phyloP scores from a whole-genome alignment of 2,329 filamentous ascomycete species.

The Colletotrichum graminicola region DNA sequence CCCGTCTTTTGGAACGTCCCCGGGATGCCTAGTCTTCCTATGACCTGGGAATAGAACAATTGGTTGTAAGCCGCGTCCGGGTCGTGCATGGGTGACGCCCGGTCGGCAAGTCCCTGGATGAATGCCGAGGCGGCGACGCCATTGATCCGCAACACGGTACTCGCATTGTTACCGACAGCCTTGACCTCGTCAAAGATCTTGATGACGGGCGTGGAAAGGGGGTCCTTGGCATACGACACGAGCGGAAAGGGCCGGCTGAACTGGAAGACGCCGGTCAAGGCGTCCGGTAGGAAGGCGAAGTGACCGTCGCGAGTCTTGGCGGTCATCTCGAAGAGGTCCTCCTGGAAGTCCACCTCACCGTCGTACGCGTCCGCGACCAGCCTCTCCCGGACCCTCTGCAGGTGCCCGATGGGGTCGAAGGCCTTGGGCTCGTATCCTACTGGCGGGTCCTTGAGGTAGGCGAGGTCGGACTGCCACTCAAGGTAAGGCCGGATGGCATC shows the following conservation, averaged over 20 bases:
- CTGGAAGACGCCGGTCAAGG: constrained; percentile 52
- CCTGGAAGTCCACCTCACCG: constrained; percentile 57
- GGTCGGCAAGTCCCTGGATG: constrained; percentile 41
- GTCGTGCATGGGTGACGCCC: constrained; percentile 44
- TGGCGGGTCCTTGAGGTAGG: constrained; percentile 64
- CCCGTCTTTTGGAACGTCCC: constrained; percentile 50
- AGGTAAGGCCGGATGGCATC: constrained; percentile 55
- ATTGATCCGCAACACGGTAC: constrained; percentile 45
- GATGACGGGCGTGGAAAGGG: constrained; percentile 56
- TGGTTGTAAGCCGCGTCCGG: constrained; percentile 52
- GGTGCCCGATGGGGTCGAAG: neutral
- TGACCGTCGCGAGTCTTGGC: constrained; percentile 57
- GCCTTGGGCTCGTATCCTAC: constrained; percentile 52
- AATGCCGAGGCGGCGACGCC: constrained; percentile 45
- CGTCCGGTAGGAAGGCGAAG: constrained; percentile 56
- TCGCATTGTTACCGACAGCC: constrained; percentile 44
- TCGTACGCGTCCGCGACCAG: constrained; percentile 51
- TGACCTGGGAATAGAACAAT: constrained; percentile 51
- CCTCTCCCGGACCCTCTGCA: constrained; percentile 50
- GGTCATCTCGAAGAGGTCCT: constrained; percentile 55
- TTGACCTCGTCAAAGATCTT: constrained; percentile 57
- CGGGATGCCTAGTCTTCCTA: constrained; percentile 33
- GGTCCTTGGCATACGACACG: constrained; percentile 53
- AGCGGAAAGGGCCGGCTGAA: constrained; percentile 55
- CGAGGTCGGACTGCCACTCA: constrained; percentile 61